These are phyloP conservation scores for Aspergillus novofumigatus DNA, from an alignment of 2,329 filamentous ascomycete genomes.

Conservation along the genomic window DNA sequence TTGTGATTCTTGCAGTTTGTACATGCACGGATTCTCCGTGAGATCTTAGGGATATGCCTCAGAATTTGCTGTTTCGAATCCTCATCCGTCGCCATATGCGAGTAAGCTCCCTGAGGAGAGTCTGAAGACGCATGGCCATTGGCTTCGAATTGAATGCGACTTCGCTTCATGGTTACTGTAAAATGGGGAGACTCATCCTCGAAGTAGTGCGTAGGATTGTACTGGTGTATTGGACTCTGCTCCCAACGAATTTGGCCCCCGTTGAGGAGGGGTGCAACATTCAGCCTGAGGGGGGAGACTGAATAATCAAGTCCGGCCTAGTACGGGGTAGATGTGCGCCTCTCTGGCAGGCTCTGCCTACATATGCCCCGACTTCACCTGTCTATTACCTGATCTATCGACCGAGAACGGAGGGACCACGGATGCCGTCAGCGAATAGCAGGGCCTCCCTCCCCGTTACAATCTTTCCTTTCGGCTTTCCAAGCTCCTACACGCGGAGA, in stretches of 20 bases:
- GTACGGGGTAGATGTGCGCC: neutral
- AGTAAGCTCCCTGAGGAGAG: constrained; percentile 26
- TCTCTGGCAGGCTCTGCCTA: neutral
- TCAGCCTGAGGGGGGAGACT: neutral
- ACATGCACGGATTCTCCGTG: constrained; percentile 47
- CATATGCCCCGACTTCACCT: neutral
- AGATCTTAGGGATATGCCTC: constrained; percentile 39
- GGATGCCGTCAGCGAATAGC: neutral
- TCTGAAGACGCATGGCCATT: constrained; percentile 33
- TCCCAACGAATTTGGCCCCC: neutral
- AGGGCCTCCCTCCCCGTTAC: neutral
- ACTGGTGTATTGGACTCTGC: neutral
- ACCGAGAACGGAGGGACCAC: neutral
- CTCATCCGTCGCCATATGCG: constrained; percentile 22
- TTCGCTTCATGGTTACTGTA: constrained; percentile 35
- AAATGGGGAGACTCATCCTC: constrained; percentile 18
- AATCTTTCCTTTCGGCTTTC: neutral
- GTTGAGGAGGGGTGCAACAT: neutral
- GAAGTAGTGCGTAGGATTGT: constrained; percentile 17
- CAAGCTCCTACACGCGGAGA: neutral
- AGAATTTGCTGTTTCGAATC: constrained; percentile 19
- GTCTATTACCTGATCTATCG: neutral
- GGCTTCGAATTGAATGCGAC: constrained; percentile 35
- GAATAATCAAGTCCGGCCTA: neutral
- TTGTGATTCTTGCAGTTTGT: constrained; percentile 53